Percentiles rank a stretch among this genome's conserved stretches.
These are phyloP conservation scores for Xerocomus amazonicus DNA, from an alignment of 1,284 basidiomycete species.

Conservation along the genomic window DNA sequence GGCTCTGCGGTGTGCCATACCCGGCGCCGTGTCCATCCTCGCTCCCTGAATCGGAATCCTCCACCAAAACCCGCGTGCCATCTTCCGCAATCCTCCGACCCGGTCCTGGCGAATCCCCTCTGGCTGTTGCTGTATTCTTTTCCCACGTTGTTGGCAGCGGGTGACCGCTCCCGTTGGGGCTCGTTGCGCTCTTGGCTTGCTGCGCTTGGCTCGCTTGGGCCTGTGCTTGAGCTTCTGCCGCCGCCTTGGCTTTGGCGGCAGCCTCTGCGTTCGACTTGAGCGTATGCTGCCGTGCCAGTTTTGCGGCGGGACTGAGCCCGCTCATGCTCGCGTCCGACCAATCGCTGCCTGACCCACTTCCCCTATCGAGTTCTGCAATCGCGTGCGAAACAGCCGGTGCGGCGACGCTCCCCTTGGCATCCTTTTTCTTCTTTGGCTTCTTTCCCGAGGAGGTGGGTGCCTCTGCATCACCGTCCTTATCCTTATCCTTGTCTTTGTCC, in stretches of 20 bases:
- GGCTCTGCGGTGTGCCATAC: constrained; percentile 27
- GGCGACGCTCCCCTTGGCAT: constrained; percentile 61
- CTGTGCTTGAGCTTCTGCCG: constrained; percentile 49
- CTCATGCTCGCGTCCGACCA: constrained; percentile 59
- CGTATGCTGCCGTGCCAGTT: constrained; percentile 87
- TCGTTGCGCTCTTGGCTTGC: constrained; percentile 32
- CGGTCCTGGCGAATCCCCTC: constrained; percentile 42
- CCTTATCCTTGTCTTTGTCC: constrained; percentile 46
- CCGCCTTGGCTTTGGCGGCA: constrained; percentile 64
- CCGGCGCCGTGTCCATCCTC: constrained; percentile 41
- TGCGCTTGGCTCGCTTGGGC: constrained; percentile 43
- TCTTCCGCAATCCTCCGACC: constrained; percentile 57
- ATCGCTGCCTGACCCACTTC: constrained; percentile 39
- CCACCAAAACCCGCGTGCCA: constrained; percentile 62
- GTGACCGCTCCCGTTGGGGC: constrained; percentile 26
- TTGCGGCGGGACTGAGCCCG: constrained; percentile 90
- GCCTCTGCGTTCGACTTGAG: constrained; percentile 82
- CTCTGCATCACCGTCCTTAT: constrained; percentile 40
- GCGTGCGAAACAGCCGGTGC: constrained; percentile 81
- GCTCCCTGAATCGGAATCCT: constrained; percentile 61
- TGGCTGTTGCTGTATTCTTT: constrained; percentile 67
- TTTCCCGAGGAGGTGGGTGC: constrained; percentile 37
- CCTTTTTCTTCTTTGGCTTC: constrained; percentile 48
- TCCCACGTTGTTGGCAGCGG: constrained; percentile 72
- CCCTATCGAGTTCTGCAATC: constrained; percentile 80